Conservation (phyloP, 257 asterid genomes). For the Mitragyna speciosa region DNA sequence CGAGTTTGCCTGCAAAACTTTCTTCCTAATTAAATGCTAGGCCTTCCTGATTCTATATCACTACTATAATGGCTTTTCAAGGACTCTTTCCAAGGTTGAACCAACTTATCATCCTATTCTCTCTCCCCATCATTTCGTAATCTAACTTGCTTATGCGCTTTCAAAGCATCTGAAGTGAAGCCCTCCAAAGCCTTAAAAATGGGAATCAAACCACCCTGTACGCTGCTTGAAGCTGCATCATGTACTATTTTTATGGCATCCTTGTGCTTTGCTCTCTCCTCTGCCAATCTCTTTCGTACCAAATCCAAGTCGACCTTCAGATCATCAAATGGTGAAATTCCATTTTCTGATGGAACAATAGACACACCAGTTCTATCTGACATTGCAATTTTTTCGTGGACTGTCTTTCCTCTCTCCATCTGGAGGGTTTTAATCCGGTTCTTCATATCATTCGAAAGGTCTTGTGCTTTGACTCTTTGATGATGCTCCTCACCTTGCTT, state of each 20-base stretch:
- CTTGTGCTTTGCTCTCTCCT: slow-evolving; percentile 79
- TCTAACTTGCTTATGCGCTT: slow-evolving; percentile 80
- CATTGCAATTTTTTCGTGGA: slow-evolving; percentile 36
- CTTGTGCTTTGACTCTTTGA: slow-evolving; percentile 76
- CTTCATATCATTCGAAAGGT: slow-evolving; percentile 57
- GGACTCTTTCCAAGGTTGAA: slow-evolving; percentile 8
- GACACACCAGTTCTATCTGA: slow-evolving; percentile 44
- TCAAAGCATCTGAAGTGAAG: slow-evolving; percentile 70
- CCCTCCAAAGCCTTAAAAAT: slow-evolving; percentile 88
- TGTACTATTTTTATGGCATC: slow-evolving; percentile 77
- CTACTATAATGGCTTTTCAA: neutral
- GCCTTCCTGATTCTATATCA: neutral
- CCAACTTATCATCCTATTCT: slow-evolving; percentile 12
- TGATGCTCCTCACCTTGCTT: slow-evolving; percentile 86
- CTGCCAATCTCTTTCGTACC: slow-evolving; percentile 54
- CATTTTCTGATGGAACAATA: slow-evolving; percentile 58
- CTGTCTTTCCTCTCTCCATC: slow-evolving; percentile 36
- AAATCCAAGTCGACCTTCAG: slow-evolving; percentile 83
- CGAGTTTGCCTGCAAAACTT: neutral
- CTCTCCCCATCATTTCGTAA: slow-evolving; percentile 35
- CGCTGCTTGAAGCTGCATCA: slow-evolving; percentile 84
- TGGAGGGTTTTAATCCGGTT: slow-evolving; percentile 41
- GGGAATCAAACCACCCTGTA: slow-evolving; percentile 86
- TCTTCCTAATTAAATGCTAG: neutral
- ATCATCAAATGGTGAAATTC: slow-evolving; percentile 61